Percentiles rank a stretch among this genome's conserved stretches.
Conservation (phyloP, 1,284 basidiomycete genomes). For the Fomitopsis schrenkii region DNA sequence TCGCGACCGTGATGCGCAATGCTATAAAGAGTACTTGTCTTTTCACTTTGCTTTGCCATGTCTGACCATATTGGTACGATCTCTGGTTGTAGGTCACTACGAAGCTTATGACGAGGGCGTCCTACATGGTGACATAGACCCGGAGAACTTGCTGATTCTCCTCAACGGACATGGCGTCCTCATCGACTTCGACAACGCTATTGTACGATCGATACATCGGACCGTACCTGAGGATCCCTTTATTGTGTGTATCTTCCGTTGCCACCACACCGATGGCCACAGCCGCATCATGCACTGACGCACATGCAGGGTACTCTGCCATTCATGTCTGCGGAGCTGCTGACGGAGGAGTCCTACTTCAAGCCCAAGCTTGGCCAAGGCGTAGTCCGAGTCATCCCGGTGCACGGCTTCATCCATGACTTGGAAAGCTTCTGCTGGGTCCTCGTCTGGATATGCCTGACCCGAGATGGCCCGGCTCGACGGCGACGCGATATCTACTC, state of each 20-base stretch:
- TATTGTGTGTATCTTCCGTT: not conserved
- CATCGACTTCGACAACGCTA: not conserved
- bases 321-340: not conserved
- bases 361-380: not conserved
- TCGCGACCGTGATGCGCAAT: not conserved
- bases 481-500: too few relatives aligned
- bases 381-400: too few relatives aligned
- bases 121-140: not conserved
- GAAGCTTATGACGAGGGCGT: not conserved
- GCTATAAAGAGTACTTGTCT: not conserved
- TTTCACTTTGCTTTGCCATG: too few relatives aligned
- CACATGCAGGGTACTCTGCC: not conserved
- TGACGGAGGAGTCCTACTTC: not conserved
- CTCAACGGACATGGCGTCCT: not conserved
- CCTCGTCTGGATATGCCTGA: too few relatives aligned
- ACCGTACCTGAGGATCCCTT: not conserved
- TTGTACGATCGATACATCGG: not conserved
- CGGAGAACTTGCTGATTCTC: not conserved
- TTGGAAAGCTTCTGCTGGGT: too few relatives aligned
- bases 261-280: not conserved
- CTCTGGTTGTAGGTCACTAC: not conserved
- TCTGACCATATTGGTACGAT: not conserved
- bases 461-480: too few relatives aligned
- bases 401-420: not conserved
- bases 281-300: not conserved